Percentiles rank a stretch among this genome's conserved stretches.
Conservation (phyloP, 768 basidiomycete species). For the Rhodotorula paludigena region DNA sequence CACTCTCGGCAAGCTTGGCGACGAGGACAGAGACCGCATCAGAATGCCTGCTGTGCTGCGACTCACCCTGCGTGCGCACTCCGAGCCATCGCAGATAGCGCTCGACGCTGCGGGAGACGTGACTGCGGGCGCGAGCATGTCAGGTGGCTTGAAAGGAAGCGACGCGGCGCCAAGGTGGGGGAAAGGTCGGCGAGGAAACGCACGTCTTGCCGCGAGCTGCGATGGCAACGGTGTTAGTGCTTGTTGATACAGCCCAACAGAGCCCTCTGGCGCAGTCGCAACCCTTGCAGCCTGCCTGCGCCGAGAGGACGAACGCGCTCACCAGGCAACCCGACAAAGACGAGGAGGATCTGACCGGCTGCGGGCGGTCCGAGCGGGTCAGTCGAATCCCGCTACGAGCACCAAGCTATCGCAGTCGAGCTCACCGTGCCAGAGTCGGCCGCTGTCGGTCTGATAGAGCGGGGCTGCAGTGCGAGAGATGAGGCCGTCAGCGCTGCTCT, state of each 20-base stretch:
- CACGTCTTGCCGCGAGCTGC: constrained; percentile 38
- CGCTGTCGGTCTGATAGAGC: constrained; percentile 75
- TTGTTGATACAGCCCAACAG: too few relatives aligned
- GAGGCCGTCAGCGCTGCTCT: neutral
- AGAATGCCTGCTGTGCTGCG: too few relatives aligned
- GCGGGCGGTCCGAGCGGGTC: neutral
- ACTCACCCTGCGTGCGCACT: constrained; percentile 67
- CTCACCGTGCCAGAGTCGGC: constrained; percentile 48
- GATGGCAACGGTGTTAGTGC: too few relatives aligned
- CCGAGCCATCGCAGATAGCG: constrained; percentile 98
- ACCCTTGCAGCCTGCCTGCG: too few relatives aligned
- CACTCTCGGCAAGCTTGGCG: too few relatives aligned
- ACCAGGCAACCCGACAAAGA: constrained; percentile 82
- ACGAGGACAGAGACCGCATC: neutral
- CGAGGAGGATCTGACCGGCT: constrained; percentile 79
- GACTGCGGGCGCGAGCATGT: constrained; percentile 63
- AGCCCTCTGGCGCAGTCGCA: too few relatives aligned
- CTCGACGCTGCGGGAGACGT: constrained; percentile 89
- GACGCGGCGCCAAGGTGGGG: neutral
- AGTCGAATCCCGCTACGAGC: too few relatives aligned
- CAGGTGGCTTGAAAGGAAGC: too few relatives aligned
- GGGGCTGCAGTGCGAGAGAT: constrained; percentile 58
- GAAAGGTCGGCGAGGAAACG: neutral
- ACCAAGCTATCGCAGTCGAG: too few relatives aligned
- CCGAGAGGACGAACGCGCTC: neutral